phyloP scores from a whole-genome alignment of 192 early-diverging fungal genomes.

The Mortierella hygrophila region DNA sequence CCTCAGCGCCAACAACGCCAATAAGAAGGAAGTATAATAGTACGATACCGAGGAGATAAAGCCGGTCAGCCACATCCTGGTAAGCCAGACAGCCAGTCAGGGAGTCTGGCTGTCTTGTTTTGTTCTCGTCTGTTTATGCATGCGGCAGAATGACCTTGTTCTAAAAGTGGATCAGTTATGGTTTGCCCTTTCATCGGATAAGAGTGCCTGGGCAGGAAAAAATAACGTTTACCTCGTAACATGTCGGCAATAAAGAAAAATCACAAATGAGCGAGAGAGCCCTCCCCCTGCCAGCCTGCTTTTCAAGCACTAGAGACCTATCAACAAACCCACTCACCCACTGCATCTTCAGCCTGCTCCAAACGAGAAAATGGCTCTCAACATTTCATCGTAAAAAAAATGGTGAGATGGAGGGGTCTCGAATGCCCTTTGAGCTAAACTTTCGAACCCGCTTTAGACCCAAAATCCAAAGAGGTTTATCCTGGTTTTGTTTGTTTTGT shows the following conservation, averaged over 20 bases:
- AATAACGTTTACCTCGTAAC: neutral
- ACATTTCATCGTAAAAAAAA: neutral
- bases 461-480: too few relatives aligned
- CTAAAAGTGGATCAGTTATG: neutral
- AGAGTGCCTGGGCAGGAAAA: neutral
- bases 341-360: neutral
- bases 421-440: neutral
- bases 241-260: neutral
- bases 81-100: too few relatives aligned
- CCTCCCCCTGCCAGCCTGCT: neutral
- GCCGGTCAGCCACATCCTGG: too few relatives aligned
- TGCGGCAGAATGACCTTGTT: neutral
- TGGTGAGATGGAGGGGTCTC: neutral
- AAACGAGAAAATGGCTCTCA: neutral
- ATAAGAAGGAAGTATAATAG: too few relatives aligned
- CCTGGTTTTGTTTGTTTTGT: too few relatives aligned
- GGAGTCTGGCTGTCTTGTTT: neutral
- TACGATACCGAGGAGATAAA: too few relatives aligned
- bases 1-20: neutral
- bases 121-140: neutral
- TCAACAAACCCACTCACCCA: neutral
- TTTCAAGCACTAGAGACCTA: neutral
- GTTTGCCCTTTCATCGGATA: neutral
- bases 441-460: too few relatives aligned
- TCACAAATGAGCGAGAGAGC: neutral